These are phyloP conservation scores for Fremontodendron californicum DNA, from an alignment of 345 rosid species.

Conservation along the genomic window DNA sequence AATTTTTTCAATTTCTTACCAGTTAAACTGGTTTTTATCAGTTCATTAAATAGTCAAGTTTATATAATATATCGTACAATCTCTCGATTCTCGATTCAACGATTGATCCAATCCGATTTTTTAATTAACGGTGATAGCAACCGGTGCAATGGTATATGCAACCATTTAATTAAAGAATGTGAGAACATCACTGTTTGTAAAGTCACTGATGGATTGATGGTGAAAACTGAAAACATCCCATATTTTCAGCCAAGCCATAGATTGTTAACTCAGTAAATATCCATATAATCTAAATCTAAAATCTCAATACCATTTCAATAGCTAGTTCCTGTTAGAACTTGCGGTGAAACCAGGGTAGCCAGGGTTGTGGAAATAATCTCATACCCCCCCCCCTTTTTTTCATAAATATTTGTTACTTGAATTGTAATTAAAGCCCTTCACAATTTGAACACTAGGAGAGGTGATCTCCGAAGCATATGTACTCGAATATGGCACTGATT, in stretches of 20 bases:
- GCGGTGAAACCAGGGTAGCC: background rate
- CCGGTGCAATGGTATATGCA: background rate
- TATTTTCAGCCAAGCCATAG: background rate
- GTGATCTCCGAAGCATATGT: slow-evolving; percentile 65
- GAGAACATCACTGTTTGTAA: background rate
- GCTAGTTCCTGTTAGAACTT: background rate
- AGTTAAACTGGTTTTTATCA: too few relatives aligned
- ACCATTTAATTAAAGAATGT: background rate
- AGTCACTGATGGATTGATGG: background rate
- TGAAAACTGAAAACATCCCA: background rate
- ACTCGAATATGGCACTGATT: slow-evolving; percentile 88
- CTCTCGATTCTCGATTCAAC: too few relatives aligned
- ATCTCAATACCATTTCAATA: background rate
- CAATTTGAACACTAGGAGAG: slow-evolving; percentile 41
- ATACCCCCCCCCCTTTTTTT: background rate
- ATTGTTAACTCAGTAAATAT: background rate
- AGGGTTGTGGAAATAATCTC: background rate
- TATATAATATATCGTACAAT: too few relatives aligned
- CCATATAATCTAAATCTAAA: background rate
- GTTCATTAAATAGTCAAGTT: too few relatives aligned
- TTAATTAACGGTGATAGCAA: background rate
- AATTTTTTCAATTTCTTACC: too few relatives aligned
- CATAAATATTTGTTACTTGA: background rate
- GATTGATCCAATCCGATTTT: too few relatives aligned
- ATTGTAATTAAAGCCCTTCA: background rate